Conservation (phyloP, 768 basidiomycete species). For the Suillus subaureus region DNA sequence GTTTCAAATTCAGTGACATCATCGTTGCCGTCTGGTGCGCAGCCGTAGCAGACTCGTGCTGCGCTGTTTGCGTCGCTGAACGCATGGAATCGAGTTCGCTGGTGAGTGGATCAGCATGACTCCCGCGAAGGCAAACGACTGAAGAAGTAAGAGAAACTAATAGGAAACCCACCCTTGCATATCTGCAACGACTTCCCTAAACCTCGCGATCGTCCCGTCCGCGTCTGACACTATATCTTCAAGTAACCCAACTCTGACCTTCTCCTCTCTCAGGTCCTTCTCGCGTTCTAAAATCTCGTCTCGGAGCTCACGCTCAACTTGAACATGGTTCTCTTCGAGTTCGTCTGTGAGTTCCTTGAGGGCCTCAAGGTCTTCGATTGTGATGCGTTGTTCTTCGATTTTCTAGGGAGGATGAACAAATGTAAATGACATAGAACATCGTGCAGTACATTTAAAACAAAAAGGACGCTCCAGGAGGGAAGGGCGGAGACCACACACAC, state of each 20-base stretch:
- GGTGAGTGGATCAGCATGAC: slow-evolving; percentile 2
- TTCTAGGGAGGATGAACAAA: slow-evolving; percentile 51
- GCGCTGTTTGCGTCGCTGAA: slow-evolving; percentile 81
- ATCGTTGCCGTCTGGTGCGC: slow-evolving; percentile 90
- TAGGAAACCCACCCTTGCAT: slow-evolving; percentile 65
- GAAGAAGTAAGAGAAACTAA: slow-evolving; percentile 14
- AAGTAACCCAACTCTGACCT: slow-evolving; percentile 32
- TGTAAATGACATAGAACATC: not conserved
- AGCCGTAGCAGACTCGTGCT: slow-evolving; percentile 79
- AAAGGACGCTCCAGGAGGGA: not conserved
- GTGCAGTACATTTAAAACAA: not conserved
- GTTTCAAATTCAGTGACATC: slow-evolving; percentile 92
- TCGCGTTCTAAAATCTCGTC: slow-evolving; percentile 59
- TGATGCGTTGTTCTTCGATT: slow-evolving; percentile 96
- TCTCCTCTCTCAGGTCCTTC: slow-evolving; percentile 5
- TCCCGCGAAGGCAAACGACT: not conserved
- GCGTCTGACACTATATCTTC: slow-evolving; percentile 85
- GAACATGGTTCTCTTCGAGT: slow-evolving; percentile 93
- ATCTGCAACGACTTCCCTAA: slow-evolving; percentile 87
- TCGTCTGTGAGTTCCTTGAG: slow-evolving; percentile 97
- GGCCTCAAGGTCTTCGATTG: slow-evolving; percentile 94
- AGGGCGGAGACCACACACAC: slow-evolving; percentile 38
- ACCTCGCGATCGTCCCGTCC: slow-evolving; percentile 86
- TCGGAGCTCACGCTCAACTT: slow-evolving; percentile 89
- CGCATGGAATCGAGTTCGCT: slow-evolving; percentile 89